A percentile compares a stretch with the other conserved stretches of the same genome.
phyloP scores from a whole-genome alignment of 169 alveolate species.

The Eimeria tenella region DNA sequence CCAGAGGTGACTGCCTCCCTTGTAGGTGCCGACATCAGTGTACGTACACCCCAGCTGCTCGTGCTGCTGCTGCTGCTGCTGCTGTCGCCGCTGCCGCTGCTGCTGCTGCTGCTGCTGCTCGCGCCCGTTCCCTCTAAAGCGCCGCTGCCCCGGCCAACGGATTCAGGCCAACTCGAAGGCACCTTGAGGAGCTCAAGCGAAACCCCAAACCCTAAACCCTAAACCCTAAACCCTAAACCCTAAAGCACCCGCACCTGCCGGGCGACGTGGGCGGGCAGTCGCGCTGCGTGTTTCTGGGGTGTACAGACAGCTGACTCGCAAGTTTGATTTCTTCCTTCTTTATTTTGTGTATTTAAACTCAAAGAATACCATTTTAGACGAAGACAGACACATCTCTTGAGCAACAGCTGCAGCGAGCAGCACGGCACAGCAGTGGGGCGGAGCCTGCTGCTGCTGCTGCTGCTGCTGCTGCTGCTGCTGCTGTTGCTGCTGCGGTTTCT shows the following conservation, averaged over 20 bases:
- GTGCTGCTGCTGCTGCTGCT: conserved; percentile 21
- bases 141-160: not conserved
- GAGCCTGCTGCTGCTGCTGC: conserved; percentile 13
- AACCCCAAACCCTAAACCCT: conserved; percentile 7
- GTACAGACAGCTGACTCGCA: conserved; percentile 16
- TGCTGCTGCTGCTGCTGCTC: not conserved
- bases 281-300: not conserved
- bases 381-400: not conserved
- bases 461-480: conserved; percentile 39
- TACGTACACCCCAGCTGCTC: conserved; percentile 4
- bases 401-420: not conserved
- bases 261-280: not conserved
- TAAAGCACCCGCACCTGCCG: not conserved
- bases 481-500: conserved; percentile 2
- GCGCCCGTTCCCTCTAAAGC: not conserved
- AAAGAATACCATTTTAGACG: not conserved
- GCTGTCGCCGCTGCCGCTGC: conserved; percentile 44
- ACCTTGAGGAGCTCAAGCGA: not conserved
- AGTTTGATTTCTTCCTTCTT: too few relatives aligned
- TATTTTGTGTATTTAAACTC: not conserved
- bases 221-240: conserved; percentile 27
- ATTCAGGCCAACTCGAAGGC: too few relatives aligned
- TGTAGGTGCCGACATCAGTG: not conserved
- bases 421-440: not conserved
- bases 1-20: not conserved